Evolutionary conservation across 1,284 basidiomycete species (phyloP), one percentile per base, ranked within the genome.

Genomic region (Boletus semigastroideus): DNA sequence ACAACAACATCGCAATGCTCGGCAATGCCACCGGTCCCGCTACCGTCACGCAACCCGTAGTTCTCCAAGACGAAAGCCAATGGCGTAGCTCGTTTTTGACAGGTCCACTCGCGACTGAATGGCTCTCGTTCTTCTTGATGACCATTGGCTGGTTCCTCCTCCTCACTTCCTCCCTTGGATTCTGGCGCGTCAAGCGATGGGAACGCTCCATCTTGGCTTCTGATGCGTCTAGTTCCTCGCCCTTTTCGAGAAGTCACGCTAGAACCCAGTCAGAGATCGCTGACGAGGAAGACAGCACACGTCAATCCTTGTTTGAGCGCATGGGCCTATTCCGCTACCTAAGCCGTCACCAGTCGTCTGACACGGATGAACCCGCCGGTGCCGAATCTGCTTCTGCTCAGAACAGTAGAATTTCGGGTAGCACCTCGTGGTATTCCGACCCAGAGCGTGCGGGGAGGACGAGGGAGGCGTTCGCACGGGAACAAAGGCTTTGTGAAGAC

Each of bases 121-220:
- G 92, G 91, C 76, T 98, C 41, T 89, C 90, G 12, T 97, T 97
- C 75, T 84, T 96, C 72, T 75, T 98, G 58, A 97, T 98, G 94
- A 92, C 88, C 31, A 73, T 94, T 43, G 91, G 94, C 1, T 97
- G 94, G 93, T 96, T 97, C 73, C 78, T 95, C 51, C 80, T 98
- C 25, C 76, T 96, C 45, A 95, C 92, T 1, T 90, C 88, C 17
- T 65, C 95, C 11, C 86, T 97, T 42, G 87, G 90, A 28, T 97
- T 90, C 76, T 96, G 91, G 90, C 83, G 93, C 43, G 91, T 95
- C 52, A 94, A 94, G 69, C 83, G 92, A 40, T 91, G 88, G 89
- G 89, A 92, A 66, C 76, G 80, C 52, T 82, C 84, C 19, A 86
- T 92, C 50, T 74, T 91, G 27, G 75, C 78, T 9, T 80, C 83